Conservation (phyloP, 305 asterid species). For the Fraxinus sp. region DNA sequence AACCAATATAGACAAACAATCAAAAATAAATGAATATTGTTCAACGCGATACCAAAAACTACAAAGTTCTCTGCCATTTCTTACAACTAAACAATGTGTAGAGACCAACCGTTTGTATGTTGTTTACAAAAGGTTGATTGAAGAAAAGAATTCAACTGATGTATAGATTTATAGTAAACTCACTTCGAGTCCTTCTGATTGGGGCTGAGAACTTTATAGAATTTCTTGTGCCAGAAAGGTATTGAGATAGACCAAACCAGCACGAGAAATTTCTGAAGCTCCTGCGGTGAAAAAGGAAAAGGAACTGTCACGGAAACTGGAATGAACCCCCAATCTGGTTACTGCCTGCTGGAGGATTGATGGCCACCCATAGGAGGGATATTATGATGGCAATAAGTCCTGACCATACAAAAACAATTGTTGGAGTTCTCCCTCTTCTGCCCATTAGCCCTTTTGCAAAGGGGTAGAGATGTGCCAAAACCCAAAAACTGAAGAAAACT, state of each 20-base stretch:
- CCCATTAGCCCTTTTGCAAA: slow-evolving; percentile 78
- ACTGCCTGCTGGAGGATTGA: slow-evolving; percentile 59
- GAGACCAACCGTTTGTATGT: background rate
- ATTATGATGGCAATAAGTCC: slow-evolving; percentile 70
- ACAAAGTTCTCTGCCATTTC: slow-evolving; percentile 6
- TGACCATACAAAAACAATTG: slow-evolving; percentile 71
- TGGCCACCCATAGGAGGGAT: slow-evolving; percentile 72
- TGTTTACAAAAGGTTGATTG: slow-evolving; percentile 3
- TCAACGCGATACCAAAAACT: background rate
- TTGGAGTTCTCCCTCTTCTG: slow-evolving; percentile 64
- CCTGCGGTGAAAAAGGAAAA: background rate
- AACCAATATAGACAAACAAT: background rate
- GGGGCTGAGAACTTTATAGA: background rate
- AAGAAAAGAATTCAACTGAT: slow-evolving; percentile 25
- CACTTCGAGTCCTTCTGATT: background rate
- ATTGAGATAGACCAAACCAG: background rate
- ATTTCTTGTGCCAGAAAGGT: background rate
- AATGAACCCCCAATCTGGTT: slow-evolving; percentile 68
- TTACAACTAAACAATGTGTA: slow-evolving; percentile 23
- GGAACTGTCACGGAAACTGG: slow-evolving; percentile 48
- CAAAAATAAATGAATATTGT: background rate
- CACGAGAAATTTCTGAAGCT: background rate
- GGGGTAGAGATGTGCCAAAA: slow-evolving; percentile 71
- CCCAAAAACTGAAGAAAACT: slow-evolving; percentile 76
- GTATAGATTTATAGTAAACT: background rate